Percentiles rank a stretch among this genome's conserved stretches.
These are phyloP conservation scores for Trichophyton rubrum DNA, from an alignment of 2,329 filamentous ascomycete genomes.

Conservation along the genomic window DNA sequence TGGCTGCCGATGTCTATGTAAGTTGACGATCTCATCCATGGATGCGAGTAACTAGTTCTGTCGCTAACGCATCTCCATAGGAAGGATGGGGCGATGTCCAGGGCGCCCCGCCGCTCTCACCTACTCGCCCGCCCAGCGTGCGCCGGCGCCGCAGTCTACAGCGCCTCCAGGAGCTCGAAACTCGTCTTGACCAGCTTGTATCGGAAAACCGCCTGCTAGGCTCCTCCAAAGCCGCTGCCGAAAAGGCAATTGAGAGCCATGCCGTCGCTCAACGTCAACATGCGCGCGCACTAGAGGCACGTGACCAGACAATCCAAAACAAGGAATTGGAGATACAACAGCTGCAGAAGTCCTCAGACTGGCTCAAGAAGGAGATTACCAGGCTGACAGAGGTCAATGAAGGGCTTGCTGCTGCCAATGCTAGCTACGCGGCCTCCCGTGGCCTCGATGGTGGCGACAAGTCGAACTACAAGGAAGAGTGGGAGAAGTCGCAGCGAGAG, in stretches of 20 bases:
- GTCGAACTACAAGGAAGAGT: slow-evolving; percentile 27
- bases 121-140: slow-evolving; percentile 83
- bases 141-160: slow-evolving; percentile 97
- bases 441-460: slow-evolving; percentile 57
- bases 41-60: neutral
- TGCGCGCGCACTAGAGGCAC: slow-evolving; percentile 47
- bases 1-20: slow-evolving; percentile 80
- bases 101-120: slow-evolving; percentile 65
- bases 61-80: slow-evolving; percentile 36
- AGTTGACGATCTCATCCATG: slow-evolving; percentile 35
- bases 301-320: slow-evolving; percentile 60
- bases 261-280: slow-evolving; percentile 44
- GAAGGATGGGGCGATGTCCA: slow-evolving; percentile 86
- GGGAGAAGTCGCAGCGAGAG: slow-evolving; percentile 51
- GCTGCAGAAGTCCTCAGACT: slow-evolving; percentile 64
- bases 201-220: slow-evolving; percentile 66
- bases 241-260: slow-evolving; percentile 48
- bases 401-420: slow-evolving; percentile 61
- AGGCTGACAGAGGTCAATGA: slow-evolving; percentile 74
- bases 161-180: slow-evolving; percentile 75
- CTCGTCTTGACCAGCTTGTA: slow-evolving; percentile 67
- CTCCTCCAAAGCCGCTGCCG: slow-evolving; percentile 57
- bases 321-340: slow-evolving; percentile 78
- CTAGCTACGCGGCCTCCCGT: slow-evolving; percentile 58
- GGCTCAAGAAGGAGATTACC: slow-evolving; percentile 68